Conservation (phyloP, 805 yeast species). For the Torulaspora quercuum region DNA sequence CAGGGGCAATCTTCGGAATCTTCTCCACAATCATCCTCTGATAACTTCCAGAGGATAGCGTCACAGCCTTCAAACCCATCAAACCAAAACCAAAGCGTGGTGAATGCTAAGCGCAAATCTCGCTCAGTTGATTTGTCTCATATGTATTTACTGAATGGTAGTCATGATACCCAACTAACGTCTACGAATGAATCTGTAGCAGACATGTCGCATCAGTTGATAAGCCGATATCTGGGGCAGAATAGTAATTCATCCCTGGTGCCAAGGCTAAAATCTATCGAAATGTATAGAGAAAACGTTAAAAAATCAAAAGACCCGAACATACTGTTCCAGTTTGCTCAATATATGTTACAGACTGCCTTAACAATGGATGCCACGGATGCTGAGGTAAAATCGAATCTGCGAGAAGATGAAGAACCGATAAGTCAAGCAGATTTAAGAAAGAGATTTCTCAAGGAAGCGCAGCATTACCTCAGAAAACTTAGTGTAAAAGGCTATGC, state of each 20-base stretch:
- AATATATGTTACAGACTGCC: slow-evolving; percentile 83
- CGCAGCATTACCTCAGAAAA: slow-evolving; percentile 62
- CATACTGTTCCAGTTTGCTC: slow-evolving; percentile 86
- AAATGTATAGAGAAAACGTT: slow-evolving; percentile 81
- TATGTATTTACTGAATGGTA: slow-evolving; percentile 36
- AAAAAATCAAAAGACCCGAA: slow-evolving; percentile 80
- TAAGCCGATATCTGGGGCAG: slow-evolving; percentile 53
- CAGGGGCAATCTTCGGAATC: slow-evolving; percentile 3
- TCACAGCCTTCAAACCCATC: slow-evolving; percentile 12
- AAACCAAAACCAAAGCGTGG: slow-evolving; percentile 8
- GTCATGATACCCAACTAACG: slow-evolving; percentile 36
- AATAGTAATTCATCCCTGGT: slow-evolving; percentile 47
- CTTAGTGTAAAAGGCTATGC: slow-evolving; percentile 75
- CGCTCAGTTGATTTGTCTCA: slow-evolving; percentile 44
- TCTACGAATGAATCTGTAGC: slow-evolving; percentile 43
- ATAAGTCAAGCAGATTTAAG: slow-evolving; percentile 38
- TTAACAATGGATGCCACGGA: slow-evolving; percentile 47
- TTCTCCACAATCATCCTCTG: slow-evolving; percentile 8
- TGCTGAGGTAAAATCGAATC: slow-evolving; percentile 4
- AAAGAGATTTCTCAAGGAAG: slow-evolving; percentile 68
- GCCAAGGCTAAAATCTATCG: slow-evolving; percentile 80
- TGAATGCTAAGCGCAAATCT: slow-evolving; percentile 26
- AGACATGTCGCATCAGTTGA: slow-evolving; percentile 50
- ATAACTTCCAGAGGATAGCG: slow-evolving; percentile 9
- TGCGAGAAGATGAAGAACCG: slow-evolving; percentile 9